These are phyloP conservation scores for Lavandula angustifolia DNA, from an alignment of 257 asterid species.

Conservation along the genomic window DNA sequence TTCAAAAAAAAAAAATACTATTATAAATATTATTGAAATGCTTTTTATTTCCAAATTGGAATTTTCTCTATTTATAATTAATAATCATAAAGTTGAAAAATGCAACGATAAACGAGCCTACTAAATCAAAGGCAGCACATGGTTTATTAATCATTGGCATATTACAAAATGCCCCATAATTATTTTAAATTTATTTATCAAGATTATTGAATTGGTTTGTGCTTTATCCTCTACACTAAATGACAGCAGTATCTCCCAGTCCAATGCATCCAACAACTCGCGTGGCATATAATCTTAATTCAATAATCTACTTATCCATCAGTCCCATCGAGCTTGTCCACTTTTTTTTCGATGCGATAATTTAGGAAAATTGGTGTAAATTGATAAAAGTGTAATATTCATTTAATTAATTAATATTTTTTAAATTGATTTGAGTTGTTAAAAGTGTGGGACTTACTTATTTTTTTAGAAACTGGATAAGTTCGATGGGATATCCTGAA, in stretches of 20 bases:
- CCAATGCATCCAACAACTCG: conserved; percentile 13
- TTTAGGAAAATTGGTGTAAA: too few relatives aligned
- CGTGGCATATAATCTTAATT: conserved; percentile 21
- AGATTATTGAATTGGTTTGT: conserved; percentile 8
- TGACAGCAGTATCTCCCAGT: neutral
- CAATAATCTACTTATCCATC: neutral
- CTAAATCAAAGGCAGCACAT: conserved; percentile 34
- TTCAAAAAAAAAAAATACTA: too few relatives aligned
- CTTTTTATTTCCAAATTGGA: too few relatives aligned
- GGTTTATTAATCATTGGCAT: conserved; percentile 31
- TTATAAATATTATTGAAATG: too few relatives aligned
- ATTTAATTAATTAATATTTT: too few relatives aligned
- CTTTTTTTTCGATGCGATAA: too few relatives aligned
- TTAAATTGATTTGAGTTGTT: too few relatives aligned
- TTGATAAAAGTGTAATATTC: too few relatives aligned
- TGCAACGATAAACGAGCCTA: neutral
- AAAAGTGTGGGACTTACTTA: too few relatives aligned
- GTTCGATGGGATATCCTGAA: too few relatives aligned
- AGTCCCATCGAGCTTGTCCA: neutral
- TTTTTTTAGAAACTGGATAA: too few relatives aligned
- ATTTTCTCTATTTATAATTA: too few relatives aligned
- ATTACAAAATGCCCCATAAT: conserved; percentile 11
- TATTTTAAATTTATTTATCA: conserved; percentile 21
- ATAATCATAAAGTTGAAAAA: neutral
- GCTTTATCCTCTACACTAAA: conserved; percentile 1